Evolutionary conservation across 2,329 filamentous ascomycete genomes (phyloP).

Genomic region (Xylaria multiplex): DNA sequence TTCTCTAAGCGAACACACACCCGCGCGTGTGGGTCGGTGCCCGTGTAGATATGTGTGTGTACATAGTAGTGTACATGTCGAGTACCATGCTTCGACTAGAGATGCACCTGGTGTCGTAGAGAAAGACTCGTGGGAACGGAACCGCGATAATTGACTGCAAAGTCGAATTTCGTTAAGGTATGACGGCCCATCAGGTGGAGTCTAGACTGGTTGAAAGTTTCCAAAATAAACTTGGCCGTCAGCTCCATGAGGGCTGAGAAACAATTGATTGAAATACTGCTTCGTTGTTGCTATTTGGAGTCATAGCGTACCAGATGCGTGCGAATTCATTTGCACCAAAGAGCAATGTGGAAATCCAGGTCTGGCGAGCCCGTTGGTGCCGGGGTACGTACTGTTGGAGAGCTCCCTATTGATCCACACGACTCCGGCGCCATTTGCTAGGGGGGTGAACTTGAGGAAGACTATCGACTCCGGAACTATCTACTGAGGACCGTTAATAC

Average conservation of each 20-base stretch:
- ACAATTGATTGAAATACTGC: constrained; percentile 29
- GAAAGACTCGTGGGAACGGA: constrained; percentile 9
- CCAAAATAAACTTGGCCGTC: constrained; percentile 28
- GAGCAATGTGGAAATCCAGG: constrained; percentile 24
- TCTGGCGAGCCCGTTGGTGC: constrained; percentile 15
- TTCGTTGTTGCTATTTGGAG: constrained; percentile 30
- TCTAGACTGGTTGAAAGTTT: constrained; percentile 23
- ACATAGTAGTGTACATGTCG: neutral
- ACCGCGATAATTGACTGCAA: constrained; percentile 9
- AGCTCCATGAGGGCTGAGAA: constrained; percentile 32
- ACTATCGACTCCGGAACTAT: too few relatives aligned
- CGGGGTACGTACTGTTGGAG: constrained; percentile 24
- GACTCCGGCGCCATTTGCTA: constrained; percentile 18
- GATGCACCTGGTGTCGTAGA: constrained; percentile 15
- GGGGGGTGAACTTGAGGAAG: constrained; percentile 5
- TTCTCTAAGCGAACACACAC: constrained; percentile 30
- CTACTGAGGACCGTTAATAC: too few relatives aligned
- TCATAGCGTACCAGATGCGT: constrained; percentile 22
- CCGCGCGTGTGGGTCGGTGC: constrained; percentile 33
- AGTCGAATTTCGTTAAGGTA: constrained; percentile 25
- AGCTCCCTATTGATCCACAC: constrained; percentile 29
- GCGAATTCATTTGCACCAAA: constrained; percentile 17
- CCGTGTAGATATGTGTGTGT: constrained; percentile 1
- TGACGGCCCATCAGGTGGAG: constrained; percentile 16
- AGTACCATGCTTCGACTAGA: constrained; percentile 9